These are phyloP conservation scores for Hemileccinum rubropunctum DNA, from an alignment of 768 basidiomycete genomes.

Conservation along the genomic window DNA sequence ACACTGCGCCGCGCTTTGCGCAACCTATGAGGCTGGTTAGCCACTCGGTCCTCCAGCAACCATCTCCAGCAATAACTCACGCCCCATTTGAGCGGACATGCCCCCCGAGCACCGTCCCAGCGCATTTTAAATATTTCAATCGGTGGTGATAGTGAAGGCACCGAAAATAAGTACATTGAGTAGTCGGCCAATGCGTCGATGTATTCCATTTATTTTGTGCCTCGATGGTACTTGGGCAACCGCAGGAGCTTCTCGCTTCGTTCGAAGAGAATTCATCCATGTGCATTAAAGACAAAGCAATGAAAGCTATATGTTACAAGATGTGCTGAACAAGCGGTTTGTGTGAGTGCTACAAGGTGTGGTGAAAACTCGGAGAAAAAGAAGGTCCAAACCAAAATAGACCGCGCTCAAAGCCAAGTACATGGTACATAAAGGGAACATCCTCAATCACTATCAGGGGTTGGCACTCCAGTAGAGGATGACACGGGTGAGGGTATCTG, in stretches of 20 bases:
- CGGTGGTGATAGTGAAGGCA: not conserved
- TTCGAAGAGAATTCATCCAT: not conserved
- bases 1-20: constrained; percentile 20
- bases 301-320: constrained; percentile 10
- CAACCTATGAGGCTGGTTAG: constrained; percentile 10
- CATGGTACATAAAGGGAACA: not conserved
- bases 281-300: not conserved
- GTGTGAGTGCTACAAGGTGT: constrained; percentile 17
- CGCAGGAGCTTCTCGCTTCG: not conserved
- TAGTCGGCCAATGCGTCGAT: not conserved
- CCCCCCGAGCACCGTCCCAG: constrained; percentile 12
- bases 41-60: constrained; percentile 16
- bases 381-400: constrained; percentile 1
- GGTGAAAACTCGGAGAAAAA: not conserved
- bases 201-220: not conserved
- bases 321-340: not conserved
- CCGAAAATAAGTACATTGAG: constrained; percentile 6
- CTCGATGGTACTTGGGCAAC: not conserved
- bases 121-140: constrained; percentile 9
- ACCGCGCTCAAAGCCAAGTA: not conserved
- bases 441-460: constrained; percentile 28
- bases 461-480: constrained; percentile 37
- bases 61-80: constrained; percentile 36
- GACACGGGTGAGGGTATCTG: constrained; percentile 49
- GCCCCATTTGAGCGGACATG: constrained; percentile 25